Evolutionary conservation across 805 yeast species (phyloP), one percentile per base, ranked within the genome.

Genomic region (Nakazawaea holstii): DNA sequence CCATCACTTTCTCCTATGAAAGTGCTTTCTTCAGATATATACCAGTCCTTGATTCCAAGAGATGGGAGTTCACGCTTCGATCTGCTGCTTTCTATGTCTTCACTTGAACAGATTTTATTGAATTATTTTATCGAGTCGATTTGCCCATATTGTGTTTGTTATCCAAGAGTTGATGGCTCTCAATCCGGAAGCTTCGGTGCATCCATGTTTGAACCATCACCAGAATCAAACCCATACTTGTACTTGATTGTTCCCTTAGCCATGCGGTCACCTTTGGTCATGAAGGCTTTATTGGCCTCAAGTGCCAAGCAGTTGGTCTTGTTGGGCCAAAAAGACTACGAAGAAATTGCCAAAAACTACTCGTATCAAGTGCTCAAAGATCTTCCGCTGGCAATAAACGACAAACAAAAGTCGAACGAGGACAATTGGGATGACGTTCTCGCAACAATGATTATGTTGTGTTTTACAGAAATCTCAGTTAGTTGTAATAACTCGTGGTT

Each of bases 401-500:
- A 55, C 6, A 67, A 64, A 41, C 57, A 53, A 38, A 35, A 15
- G 6, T 52, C 50, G 1, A 49, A 58, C 2, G 56, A 57, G 14
- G 41, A 38, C 10, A 60, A 63, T 35, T 69, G 74, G 73, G 74
- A 69, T 50, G 73, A 68, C 35, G 64, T 68, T 7, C 57, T 70
- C 37, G 70, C 70, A 1, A 65, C 71, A 8, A 58, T 69, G 24
- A 46, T 70, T 10, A 62, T 69, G 67, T 55, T 71, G 2, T 70
- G 74, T 44, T 67, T 68, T 36, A 61, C 64, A 8, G 74, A 71
- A 44, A 71, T 71, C n/a, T 62, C 72, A 0, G 65, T 66, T 3
- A 61, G 65, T 51, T 69, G 76, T 52, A 69, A 62, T 33, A 54
- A 56, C 44, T 60, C 66, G 3, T 71, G 76, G 76, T 48, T 69